Conservation (phyloP, 768 basidiomycete genomes). For the Termitomyces sp. region DNA sequence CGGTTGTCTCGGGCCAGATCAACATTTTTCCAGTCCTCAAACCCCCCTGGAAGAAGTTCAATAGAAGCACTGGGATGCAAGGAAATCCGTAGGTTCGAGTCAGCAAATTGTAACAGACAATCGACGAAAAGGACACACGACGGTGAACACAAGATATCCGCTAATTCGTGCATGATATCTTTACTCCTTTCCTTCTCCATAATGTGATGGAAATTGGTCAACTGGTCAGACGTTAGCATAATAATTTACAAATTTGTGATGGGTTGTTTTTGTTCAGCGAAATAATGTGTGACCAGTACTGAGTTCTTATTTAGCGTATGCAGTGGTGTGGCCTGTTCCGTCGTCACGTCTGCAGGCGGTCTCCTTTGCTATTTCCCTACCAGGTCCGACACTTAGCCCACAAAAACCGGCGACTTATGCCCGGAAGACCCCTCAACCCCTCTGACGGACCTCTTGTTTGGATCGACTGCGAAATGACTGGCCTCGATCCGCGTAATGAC, state of each 20-base stretch:
- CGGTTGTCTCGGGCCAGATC: conserved; percentile 14
- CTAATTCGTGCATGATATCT: conserved; percentile 14
- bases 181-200: conserved; percentile 5
- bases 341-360: conserved; percentile 3
- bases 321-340: conserved; percentile 9
- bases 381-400: background rate
- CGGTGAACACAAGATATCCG: conserved; percentile 20
- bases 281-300: background rate
- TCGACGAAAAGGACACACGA: conserved; percentile 15
- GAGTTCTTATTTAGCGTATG: conserved; percentile 1
- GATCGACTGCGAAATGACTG: conserved; percentile 90
- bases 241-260: too few relatives aligned
- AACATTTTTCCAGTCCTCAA: conserved; percentile 35
- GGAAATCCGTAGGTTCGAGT: background rate
- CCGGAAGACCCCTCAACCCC: conserved; percentile 31
- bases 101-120: background rate
- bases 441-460: conserved; percentile 68
- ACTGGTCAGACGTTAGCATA: too few relatives aligned
- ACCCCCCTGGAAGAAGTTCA: conserved; percentile 59
- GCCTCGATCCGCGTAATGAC: conserved; percentile 60
- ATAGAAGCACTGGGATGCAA: conserved; percentile 35
- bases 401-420: conserved; percentile 2
- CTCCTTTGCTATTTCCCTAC: background rate
- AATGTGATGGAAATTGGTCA: background rate
- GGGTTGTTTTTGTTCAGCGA: background rate